Evolutionary conservation across 2,329 filamentous ascomycete species (phyloP), one percentile per base, ranked within the genome.

Genomic region (Blumeria hordei): DNA sequence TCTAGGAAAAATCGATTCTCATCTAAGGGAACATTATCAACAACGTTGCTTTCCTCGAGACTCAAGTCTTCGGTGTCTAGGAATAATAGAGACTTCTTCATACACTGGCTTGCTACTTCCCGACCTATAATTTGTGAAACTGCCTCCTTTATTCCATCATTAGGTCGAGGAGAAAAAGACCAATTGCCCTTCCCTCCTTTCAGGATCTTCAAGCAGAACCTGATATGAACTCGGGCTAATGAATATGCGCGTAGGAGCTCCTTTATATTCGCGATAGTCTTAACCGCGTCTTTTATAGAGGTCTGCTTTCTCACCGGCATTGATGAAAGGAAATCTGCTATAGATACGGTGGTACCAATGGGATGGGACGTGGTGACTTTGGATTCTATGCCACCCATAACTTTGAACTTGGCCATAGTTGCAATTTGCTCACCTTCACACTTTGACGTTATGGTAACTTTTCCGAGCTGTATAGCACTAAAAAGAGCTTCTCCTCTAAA

Each of bases 401-500:
- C 63, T 10, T 64, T 63, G 8, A 82, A 60, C 6, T 67, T 66
- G n/a, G 79, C 64, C 7, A 64, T 63, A 3, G 69, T 69, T 0
- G 78, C 83, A 6, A 82, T 71, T 1, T 72, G 65, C 58, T 87
- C 81, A 2, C 72, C 71, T 35, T 74, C 69, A 2, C 77, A 77
- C 58, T 77, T 75, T 3, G 84, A 88, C 12, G 72, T 82, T 53
- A 88, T 68, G 7, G 67, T 69, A 45, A 88, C 67, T 3, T 72
- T 70, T 39, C 77, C 78, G 56, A 85, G 64, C 44, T 74, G 71
- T 57, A 77, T 80, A 57, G 74, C 72, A 64, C 77, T 80, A 41
- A 83, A 81, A 57, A 90, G 68, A 14, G 83, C 83, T 62, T 86
- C 77, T 18, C 85, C 85, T 37, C 85, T 76, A 62, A 88, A 90